Evolutionary conservation across 73 alveolate species (phyloP).

Genomic region (Tetrahymena malaccensis): DNA sequence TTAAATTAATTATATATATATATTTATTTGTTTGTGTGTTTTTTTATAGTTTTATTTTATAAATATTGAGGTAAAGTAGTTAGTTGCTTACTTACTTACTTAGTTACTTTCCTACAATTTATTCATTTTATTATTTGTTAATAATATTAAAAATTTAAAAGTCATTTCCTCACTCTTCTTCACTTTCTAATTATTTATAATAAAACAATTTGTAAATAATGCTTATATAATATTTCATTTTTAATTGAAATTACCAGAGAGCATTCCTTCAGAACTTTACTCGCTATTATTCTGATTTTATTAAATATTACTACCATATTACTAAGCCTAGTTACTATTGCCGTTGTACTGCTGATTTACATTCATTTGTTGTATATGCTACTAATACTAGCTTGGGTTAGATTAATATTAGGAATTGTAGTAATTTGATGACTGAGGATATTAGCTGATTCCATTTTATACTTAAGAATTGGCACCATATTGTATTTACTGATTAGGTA

Average conservation of each 20-base stretch:
- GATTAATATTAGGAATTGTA: not conserved
- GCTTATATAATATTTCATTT: not conserved
- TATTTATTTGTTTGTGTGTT: no score
- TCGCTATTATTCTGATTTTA: not conserved
- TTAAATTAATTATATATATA: no score
- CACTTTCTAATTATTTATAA: not conserved
- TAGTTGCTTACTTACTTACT: no score
- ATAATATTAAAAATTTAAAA: not conserved
- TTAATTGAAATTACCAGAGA: not conserved
- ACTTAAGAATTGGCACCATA: not conserved
- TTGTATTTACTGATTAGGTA: not conserved
- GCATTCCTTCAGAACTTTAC: not conserved
- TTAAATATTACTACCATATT: not conserved
- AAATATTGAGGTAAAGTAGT: not conserved
- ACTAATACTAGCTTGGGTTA: not conserved
- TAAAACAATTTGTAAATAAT: not conserved
- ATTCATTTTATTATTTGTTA: no score
- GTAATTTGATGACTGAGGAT: not conserved
- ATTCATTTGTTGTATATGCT: not conserved
- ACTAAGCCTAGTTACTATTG: not conserved
- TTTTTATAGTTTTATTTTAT: no score
- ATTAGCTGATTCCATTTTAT: not conserved
- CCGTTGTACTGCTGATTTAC: not conserved
- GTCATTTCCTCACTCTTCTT: not conserved
- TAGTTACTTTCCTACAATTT: no score